phyloP scores from a whole-genome alignment of 352 stramenopile species.

The Phytophthora sansomeana region DNA sequence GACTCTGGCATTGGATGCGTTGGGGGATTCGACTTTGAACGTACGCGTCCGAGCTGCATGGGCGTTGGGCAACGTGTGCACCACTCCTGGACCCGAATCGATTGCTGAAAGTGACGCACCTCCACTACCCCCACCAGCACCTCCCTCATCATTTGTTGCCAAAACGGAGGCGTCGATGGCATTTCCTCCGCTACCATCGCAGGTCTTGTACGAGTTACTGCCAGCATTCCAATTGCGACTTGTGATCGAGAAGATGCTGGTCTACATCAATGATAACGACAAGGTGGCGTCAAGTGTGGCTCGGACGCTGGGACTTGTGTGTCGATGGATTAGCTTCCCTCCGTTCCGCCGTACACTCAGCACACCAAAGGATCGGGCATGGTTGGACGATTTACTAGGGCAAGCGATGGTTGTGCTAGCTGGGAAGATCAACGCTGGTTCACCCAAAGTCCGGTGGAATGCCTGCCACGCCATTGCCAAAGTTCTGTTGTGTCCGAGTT shows the following conservation, averaged over 20 bases:
- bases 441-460: slow-evolving; percentile 90
- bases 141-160: slow-evolving; percentile 20
- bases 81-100: slow-evolving; percentile 71
- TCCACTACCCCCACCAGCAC: slow-evolving; percentile 15
- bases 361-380: slow-evolving; percentile 35
- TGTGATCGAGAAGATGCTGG: slow-evolving; percentile 87
- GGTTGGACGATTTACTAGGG: slow-evolving; percentile 63
- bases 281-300: slow-evolving; percentile 89
- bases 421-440: slow-evolving; percentile 80
- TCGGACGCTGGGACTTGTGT: slow-evolving; percentile 80
- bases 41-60: slow-evolving; percentile 85
- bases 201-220: slow-evolving; percentile 74
- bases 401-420: slow-evolving; percentile 77
- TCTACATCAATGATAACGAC: slow-evolving; percentile 88
- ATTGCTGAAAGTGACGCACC: slow-evolving; percentile 23
- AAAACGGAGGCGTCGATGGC: slow-evolving; percentile 20
- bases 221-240: slow-evolving; percentile 64
- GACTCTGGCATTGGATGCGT: slow-evolving; percentile 63
- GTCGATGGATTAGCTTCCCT: slow-evolving; percentile 81
- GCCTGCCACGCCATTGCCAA: slow-evolving; percentile 90
- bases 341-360: slow-evolving; percentile 55
- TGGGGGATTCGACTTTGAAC: slow-evolving; percentile 84
- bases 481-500: slow-evolving; percentile 77
- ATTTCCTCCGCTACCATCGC: slow-evolving; percentile 16
- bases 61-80: slow-evolving; percentile 89